These are phyloP conservation scores for Daedaleopsis nitida DNA, from an alignment of 768 basidiomycete species.

Conservation along the genomic window DNA sequence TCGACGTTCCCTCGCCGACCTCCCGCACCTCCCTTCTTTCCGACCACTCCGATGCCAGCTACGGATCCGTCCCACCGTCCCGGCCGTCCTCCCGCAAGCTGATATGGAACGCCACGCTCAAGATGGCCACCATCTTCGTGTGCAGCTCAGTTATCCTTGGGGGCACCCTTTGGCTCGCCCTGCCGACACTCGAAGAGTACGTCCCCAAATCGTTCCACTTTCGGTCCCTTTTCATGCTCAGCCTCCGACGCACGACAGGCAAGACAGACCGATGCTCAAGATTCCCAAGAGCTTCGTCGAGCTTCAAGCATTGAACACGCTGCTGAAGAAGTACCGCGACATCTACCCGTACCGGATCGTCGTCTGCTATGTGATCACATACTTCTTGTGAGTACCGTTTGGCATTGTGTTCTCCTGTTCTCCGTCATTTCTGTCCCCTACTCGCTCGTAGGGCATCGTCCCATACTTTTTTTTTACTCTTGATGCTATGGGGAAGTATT, in stretches of 20 bases:
- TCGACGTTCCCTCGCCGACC: conserved; percentile 39
- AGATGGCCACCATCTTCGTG: conserved; percentile 80
- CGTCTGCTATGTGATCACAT: conserved; percentile 84
- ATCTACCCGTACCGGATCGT: conserved; percentile 86
- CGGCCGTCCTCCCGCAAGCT: conserved; percentile 51
- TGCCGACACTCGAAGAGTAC: conserved; percentile 79
- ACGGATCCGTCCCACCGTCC: conserved; percentile 49
- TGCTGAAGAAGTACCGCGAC: conserved; percentile 90
- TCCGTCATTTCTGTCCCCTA: neutral
- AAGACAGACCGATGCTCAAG: conserved; percentile 73
- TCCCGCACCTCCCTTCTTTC: conserved; percentile 29
- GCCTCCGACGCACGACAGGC: conserved; percentile 48
- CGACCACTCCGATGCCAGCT: conserved; percentile 28
- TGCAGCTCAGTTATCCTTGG: conserved; percentile 71
- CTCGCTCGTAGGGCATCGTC: too few relatives aligned
- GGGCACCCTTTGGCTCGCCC: conserved; percentile 75
- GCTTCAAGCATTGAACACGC: conserved; percentile 79
- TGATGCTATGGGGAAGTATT: too few relatives aligned
- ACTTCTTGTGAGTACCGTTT: conserved; percentile 76
- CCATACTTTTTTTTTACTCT: neutral
- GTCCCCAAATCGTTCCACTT: conserved; percentile 35
- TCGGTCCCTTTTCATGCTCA: conserved; percentile 6
- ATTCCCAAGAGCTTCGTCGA: conserved; percentile 89
- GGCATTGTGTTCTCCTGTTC: neutral
- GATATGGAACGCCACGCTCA: conserved; percentile 78